A percentile compares a stretch with the other conserved stretches of the same genome.
phyloP scores from a whole-genome alignment of 306 rosid species.

The Medicago ruthenica region DNA sequence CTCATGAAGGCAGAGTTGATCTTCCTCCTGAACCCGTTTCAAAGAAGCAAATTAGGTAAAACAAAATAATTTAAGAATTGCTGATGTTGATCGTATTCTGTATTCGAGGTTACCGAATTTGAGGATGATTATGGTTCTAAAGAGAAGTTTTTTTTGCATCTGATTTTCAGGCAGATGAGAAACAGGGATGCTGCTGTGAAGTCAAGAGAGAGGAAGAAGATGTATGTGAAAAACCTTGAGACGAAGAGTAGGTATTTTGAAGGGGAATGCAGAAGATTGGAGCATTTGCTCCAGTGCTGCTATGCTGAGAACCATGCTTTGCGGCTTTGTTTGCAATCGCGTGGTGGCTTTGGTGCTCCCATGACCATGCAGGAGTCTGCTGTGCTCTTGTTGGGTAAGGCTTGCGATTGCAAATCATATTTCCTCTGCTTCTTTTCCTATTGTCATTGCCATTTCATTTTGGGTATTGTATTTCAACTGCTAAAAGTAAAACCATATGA shows the following conservation, averaged over 20 bases:
- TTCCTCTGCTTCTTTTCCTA: not conserved
- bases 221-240: slow-evolving; percentile 77
- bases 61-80: no score
- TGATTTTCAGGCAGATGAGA: slow-evolving; percentile 77
- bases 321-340: slow-evolving; percentile 72
- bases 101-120: not conserved
- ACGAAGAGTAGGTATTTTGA: slow-evolving; percentile 77
- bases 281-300: slow-evolving; percentile 82
- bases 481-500: not conserved
- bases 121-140: slow-evolving; percentile 8
- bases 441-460: not conserved
- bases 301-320: slow-evolving; percentile 88
- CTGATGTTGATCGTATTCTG: no score
- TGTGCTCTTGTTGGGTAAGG: slow-evolving; percentile 96
- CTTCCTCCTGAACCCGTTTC: slow-evolving; percentile 51
- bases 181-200: slow-evolving; percentile 90
- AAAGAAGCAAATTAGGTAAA: slow-evolving; percentile 70
- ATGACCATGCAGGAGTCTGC: slow-evolving; percentile 98
- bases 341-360: slow-evolving; percentile 67
- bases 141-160: slow-evolving; percentile 12
- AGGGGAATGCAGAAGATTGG: slow-evolving; percentile 89
- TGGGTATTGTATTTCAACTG: not conserved
- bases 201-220: slow-evolving; percentile 90
- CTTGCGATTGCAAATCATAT: slow-evolving; percentile 27
- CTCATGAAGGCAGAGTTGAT: slow-evolving; percentile 45